Base-by-base conservation (phyloP, 306 rosid genomes). In the Aeschynomene evenia region DNA sequence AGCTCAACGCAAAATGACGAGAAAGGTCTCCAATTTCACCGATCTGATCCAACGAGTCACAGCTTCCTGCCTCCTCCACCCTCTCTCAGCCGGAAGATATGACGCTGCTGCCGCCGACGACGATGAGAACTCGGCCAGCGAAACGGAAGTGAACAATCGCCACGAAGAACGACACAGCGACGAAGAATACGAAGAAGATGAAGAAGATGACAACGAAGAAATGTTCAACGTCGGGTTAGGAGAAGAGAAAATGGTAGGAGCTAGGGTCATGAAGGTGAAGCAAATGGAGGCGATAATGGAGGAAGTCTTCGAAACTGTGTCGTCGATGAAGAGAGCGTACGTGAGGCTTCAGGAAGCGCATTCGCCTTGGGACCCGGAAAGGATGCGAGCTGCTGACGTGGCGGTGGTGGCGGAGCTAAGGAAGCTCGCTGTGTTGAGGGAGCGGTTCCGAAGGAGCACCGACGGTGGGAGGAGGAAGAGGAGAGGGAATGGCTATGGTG, bases 11-110 rank as follows among this genome's bases (percentile, higher is more conserved):
- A 72, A 70, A 76, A 94, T 94, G 99, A 84, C 90, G 18, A 73
- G 85, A 78, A 94, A 84, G 82, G 97, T 85, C 2, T 84, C 91
- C 2, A 94, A 88, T 76, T 88, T 94, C 85, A 77, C 99, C 76
- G 86, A 91, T 91, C 92, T 94, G 83, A 89, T 94, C 83, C 99
- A 94, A 73, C 76, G 99, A 68, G 92, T 94, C 73, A 74, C 96
- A 0, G 96, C 97, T 2, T 86, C 94, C 9, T 94, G 99, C 80
- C 81, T 94, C 75, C 95, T 94, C 14, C 96, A 94, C 53, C 99
- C 99, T 4, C 97, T 94, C 23, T 87, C 83, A 49, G 73, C 76
- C 33, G 72, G 71, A 33, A 70, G 83, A 10, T 60, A 71, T 4
- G 73, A 80, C 39, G 49, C 58, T 31, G 64, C 45, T 37, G 65